Evolutionary conservation across 768 basidiomycete species (phyloP).

Genomic region (Leccinum truebloodii): DNA sequence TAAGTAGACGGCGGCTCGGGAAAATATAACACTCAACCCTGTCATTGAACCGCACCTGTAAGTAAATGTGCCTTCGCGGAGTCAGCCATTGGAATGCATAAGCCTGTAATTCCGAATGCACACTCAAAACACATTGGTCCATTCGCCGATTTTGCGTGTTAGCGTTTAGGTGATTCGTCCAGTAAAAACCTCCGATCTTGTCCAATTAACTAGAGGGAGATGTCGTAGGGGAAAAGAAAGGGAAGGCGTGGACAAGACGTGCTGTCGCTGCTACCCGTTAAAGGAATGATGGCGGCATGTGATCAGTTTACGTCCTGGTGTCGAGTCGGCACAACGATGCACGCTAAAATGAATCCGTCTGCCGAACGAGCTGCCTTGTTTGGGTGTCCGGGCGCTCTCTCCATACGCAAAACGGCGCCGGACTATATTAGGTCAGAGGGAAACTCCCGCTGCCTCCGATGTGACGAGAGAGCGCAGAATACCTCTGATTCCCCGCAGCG

Average conservation of each 20-base stretch:
- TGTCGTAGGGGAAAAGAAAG: not conserved
- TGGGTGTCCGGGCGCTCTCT: constrained; percentile 6
- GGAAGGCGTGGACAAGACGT: constrained; percentile 17
- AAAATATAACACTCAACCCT: constrained; percentile 21
- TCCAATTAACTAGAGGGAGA: not conserved
- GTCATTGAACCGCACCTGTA: constrained; percentile 15
- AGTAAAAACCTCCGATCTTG: not conserved
- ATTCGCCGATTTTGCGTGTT: constrained; percentile 13
- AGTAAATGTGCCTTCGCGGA: constrained; percentile 24
- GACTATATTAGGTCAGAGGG: constrained; percentile 9
- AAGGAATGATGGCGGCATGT: constrained; percentile 26
- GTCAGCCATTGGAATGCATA: constrained; percentile 12
- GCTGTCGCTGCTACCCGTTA: constrained; percentile 10
- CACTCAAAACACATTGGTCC: constrained; percentile 4
- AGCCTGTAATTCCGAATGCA: constrained; percentile 13
- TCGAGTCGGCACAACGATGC: constrained; percentile 14
- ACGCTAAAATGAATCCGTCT: constrained; percentile 12
- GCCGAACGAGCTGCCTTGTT: constrained; percentile 10
- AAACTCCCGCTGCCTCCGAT: constrained; percentile 14
- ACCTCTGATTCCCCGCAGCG: constrained; percentile 12
- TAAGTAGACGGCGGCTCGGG: constrained; percentile 11
- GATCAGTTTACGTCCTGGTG: constrained; percentile 27
- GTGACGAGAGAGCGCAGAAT: constrained; percentile 2
- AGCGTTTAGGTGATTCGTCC: constrained; percentile 2
- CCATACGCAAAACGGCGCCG: constrained; percentile 14